phyloP scores from a whole-genome alignment of 352 stramenopile genomes.

The Globisporangium alternatum region DNA sequence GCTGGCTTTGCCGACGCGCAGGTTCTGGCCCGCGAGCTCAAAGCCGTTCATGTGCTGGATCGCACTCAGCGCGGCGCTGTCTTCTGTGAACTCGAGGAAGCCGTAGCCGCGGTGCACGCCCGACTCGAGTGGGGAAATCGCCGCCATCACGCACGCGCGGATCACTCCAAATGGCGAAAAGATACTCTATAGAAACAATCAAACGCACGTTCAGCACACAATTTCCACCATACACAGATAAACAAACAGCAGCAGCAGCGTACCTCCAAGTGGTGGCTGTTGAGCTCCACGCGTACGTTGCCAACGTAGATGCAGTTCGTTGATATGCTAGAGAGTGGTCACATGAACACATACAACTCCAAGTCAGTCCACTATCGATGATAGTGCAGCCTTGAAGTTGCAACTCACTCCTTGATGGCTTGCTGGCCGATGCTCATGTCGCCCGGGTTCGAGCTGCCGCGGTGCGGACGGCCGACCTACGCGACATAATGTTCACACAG shows the following conservation, averaged over 20 bases:
- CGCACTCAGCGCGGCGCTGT: conserved; percentile 51
- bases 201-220: not conserved
- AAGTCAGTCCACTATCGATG: not conserved
- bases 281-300: conserved; percentile 69
- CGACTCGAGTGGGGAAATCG: conserved; percentile 52
- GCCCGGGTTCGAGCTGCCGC: conserved; percentile 60
- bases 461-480: conserved; percentile 72
- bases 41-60: conserved; percentile 86
- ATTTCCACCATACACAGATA: not conserved
- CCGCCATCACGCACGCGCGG: conserved; percentile 61
- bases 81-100: conserved; percentile 71
- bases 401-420: conserved; percentile 70
- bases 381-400: not conserved
- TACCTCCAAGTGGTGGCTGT: conserved; percentile 74
- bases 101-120: conserved; percentile 67
- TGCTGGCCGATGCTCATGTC: conserved; percentile 66
- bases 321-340: conserved; percentile 30
- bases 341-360: not conserved
- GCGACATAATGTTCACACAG: conserved; percentile 6
- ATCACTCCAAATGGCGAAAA: conserved; percentile 76
- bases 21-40: conserved; percentile 65
- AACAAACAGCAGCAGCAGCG: not conserved
- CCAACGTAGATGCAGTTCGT: conserved; percentile 79
- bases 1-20: conserved; percentile 79
- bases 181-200: conserved; percentile 44